These are phyloP conservation scores for Myriangium duriaei DNA, from an alignment of 2,329 filamentous ascomycete genomes.

Conservation along the genomic window DNA sequence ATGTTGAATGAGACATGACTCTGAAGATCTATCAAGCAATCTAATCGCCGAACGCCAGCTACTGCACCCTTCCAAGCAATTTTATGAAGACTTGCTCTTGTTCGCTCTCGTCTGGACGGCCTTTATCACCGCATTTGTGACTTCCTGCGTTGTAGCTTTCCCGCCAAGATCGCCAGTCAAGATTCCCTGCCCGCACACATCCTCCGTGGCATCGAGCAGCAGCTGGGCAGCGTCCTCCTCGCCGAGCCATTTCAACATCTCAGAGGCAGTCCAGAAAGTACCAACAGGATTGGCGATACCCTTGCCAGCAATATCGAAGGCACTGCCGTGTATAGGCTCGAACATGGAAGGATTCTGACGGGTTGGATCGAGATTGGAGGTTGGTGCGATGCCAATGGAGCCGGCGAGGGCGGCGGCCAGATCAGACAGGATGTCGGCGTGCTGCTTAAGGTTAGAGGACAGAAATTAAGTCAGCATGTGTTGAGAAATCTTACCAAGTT, in stretches of 20 bases:
- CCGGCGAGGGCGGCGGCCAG: constrained; percentile 58
- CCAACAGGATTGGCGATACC: constrained; percentile 46
- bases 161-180: constrained; percentile 44
- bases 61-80: no score
- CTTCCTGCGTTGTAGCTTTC: constrained; percentile 27
- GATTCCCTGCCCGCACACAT: constrained; percentile 40
- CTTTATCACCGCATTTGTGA: constrained; percentile 30
- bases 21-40: no score
- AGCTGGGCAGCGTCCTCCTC: constrained; percentile 38
- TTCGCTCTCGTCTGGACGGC: constrained; percentile 21
- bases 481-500: constrained; percentile 33
- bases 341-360: constrained; percentile 49
- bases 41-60: no score
- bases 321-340: constrained; percentile 48
- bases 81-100: constrained; percentile 3
- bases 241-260: constrained; percentile 47
- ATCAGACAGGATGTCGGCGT: constrained; percentile 58
- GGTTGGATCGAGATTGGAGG: constrained; percentile 55
- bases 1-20: no score
- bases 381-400: constrained; percentile 60
- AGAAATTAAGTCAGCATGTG: not conserved
- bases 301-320: constrained; percentile 47
- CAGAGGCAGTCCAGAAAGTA: constrained; percentile 47
- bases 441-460: constrained; percentile 13
- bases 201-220: constrained; percentile 42